These are phyloP conservation scores for Fonsecaea nubica DNA, from an alignment of 2,329 filamentous ascomycete species.

Conservation along the genomic window DNA sequence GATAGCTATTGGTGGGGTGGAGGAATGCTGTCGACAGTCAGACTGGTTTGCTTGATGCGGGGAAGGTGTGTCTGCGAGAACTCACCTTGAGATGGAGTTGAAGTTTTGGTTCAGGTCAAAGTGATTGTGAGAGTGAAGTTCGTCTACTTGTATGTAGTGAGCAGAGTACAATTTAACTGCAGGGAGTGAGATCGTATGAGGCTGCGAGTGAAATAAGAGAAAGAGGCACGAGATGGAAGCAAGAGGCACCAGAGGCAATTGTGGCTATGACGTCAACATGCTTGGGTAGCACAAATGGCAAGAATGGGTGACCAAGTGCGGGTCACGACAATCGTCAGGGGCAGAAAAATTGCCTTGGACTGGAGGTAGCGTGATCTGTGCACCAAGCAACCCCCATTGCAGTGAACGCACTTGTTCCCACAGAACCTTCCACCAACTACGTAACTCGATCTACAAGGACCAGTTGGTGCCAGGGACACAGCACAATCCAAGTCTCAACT, in stretches of 20 bases:
- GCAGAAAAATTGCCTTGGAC: conserved; percentile 14
- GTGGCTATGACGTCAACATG: conserved; percentile 17
- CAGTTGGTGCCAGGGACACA: too few relatives aligned
- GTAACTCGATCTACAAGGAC: conserved; percentile 7
- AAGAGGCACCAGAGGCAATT: background rate
- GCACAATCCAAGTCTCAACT: background rate
- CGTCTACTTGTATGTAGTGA: background rate
- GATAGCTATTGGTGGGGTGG: background rate
- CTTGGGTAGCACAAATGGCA: background rate
- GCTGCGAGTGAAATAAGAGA: conserved; percentile 1
- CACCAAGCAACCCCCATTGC: conserved; percentile 2
- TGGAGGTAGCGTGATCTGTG: conserved; percentile 2
- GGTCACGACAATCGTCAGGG: conserved; percentile 12
- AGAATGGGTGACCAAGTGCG: background rate
- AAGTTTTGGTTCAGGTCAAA: background rate
- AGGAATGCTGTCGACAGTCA: background rate
- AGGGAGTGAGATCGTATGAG: conserved; percentile 6
- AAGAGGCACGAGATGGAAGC: conserved; percentile 9
- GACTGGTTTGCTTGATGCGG: background rate
- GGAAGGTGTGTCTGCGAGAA: background rate
- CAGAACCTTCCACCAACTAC: conserved; percentile 19
- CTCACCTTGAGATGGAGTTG: background rate
- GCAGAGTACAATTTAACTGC: conserved; percentile 4
- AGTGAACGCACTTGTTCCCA: background rate
- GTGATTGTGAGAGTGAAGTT: background rate